Base-by-base conservation (phyloP, 257 asterid genomes). In the Fraxinus cuspidata region DNA sequence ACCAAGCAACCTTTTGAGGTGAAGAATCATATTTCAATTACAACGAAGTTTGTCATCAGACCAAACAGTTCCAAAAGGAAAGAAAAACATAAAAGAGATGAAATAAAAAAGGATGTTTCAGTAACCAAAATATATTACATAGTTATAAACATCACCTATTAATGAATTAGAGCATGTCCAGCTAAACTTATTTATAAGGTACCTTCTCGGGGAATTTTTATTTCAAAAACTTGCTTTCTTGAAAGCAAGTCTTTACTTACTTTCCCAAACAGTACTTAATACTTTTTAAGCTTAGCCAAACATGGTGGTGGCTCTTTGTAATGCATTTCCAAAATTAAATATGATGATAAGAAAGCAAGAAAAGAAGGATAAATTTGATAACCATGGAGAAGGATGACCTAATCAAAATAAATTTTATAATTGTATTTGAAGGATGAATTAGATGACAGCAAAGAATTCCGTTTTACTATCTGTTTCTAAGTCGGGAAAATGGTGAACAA, bases 1-100 rank as follows among this genome's bases (percentile, higher is more conserved):
- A 77, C 13, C 70, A 77, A 42, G 72, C 35, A 63, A 44, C 47
- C 73, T 65, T 31, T 70, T 38, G 69, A 38, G 68, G 68, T 44
- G 25, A 74, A 70, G 42, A 73, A 7, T 63, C 21, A 29, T 32
- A 56, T 27, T 27, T 29, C 34, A 73, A 19, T 29, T 10, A 60
- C 60, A 27, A 34, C 3, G 35, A 49, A 23, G 71, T 71, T 49
- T 37, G 72, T n/a, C 51, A 68, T 28, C 34, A 21, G 32, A 63
- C 25, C 58, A 29, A 32, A 76, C 7, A 53, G 72, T 23, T n/a
- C 21, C 73, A n/a, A 73, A 65, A 37, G 28, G 5, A 3, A 3
- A 7, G 13, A 29, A 69, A 7, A 42, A 27, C 11, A 56, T 23
- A 32, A 35, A 27, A 19, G 2, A 47, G 4, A 2, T n/a, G n/a